Evolutionary conservation across 192 early-diverging fungal genomes (phyloP).

Genomic region (Rhizophagus prolifer): DNA sequence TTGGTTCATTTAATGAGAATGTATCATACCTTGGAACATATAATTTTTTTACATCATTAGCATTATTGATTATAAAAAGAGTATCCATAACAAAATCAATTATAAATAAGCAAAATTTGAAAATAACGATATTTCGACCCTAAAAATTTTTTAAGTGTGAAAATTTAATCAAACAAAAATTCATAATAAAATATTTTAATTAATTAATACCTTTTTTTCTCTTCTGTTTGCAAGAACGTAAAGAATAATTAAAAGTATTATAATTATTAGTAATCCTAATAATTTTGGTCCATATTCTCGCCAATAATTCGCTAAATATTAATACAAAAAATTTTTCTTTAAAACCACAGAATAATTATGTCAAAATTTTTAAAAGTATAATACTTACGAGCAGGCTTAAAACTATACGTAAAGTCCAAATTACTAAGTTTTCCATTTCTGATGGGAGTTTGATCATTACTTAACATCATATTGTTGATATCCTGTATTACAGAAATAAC

Average conservation of each 20-base stretch:
- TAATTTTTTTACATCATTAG: neutral
- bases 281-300: neutral
- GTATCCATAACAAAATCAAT: slow-evolving; percentile 11
- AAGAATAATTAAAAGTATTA: neutral
- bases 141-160: neutral
- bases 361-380: neutral
- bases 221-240: neutral
- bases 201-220: no score
- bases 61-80: neutral
- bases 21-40: slow-evolving; percentile 7
- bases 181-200: no score
- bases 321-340: no score
- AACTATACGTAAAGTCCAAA: neutral
- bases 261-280: neutral
- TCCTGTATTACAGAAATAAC: neutral
- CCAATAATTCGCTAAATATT: neutral
- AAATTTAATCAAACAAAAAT: no score
- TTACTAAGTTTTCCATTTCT: neutral
- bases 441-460: neutral
- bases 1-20: no score
- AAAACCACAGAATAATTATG: no score
- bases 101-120: neutral
- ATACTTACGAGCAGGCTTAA: neutral
- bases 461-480: neutral
- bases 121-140: slow-evolving; percentile 2